A percentile compares a stretch with the other conserved stretches of the same genome.
These are phyloP conservation scores for Logfia minima DNA, from an alignment of 129 eudicot genomes.

Conservation along the genomic window DNA sequence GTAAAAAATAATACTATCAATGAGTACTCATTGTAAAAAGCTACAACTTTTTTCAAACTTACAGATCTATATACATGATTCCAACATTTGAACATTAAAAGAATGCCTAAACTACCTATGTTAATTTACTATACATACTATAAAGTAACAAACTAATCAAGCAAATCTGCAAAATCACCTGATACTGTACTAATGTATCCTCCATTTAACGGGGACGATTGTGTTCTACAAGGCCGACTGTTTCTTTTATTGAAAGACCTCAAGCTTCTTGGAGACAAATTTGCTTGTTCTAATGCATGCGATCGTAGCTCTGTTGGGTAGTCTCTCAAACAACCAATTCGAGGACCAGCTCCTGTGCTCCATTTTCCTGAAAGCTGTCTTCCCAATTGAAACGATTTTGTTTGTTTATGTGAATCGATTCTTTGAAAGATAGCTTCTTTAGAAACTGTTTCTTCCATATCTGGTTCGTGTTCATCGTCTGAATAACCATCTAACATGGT, in stretches of 20 bases:
- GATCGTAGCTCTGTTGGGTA: conserved; percentile 79
- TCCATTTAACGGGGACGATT: conserved; percentile 23
- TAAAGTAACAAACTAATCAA: conserved; percentile 21
- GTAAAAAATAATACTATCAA: conserved; percentile 27
- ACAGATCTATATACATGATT: conserved; percentile 25
- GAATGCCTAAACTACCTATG: conserved; percentile 32
- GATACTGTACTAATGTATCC: conserved; percentile 1
- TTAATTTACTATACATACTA: conserved; percentile 5
- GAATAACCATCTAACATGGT: conserved; percentile 44
- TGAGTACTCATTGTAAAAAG: conserved; percentile 9
- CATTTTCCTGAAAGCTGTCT: conserved; percentile 75
- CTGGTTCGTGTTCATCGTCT: conserved; percentile 33
- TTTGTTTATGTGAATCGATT: conserved; percentile 64
- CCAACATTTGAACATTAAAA: conserved; percentile 11
- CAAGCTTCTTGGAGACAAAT: conserved; percentile 70
- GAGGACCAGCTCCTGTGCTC: conserved; percentile 97
- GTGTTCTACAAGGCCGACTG: conserved; percentile 29
- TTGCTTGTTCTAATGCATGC: conserved; percentile 72
- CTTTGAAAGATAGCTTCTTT: conserved; percentile 53
- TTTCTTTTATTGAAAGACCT: conserved; percentile 13
- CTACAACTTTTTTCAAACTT: conserved; percentile 24
- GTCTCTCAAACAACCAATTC: conserved; percentile 87
- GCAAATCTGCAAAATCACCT: conserved; percentile 7
- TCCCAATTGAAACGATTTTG: conserved; percentile 61
- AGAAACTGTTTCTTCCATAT: conserved; percentile 41